Percentiles rank a stretch among this genome's conserved stretches.
Conservation (phyloP, 2,329 filamentous ascomycete species). For the Didymella pomorum region DNA sequence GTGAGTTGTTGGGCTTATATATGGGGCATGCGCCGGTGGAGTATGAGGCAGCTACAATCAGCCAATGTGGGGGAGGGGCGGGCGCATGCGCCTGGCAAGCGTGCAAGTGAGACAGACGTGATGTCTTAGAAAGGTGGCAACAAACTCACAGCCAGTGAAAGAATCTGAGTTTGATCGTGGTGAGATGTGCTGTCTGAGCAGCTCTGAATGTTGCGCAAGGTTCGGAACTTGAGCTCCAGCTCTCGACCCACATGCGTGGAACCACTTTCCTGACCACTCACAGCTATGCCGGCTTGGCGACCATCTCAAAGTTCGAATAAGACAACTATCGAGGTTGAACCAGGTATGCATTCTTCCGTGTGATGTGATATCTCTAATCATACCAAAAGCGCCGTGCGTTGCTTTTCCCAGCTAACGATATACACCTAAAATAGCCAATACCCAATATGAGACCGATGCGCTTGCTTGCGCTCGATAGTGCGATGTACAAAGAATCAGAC, state of each 20-base stretch:
- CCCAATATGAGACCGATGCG: constrained; percentile 17
- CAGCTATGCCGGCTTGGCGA: constrained; percentile 1
- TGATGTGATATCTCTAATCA: constrained; percentile 23
- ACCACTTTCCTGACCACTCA: constrained; percentile 10
- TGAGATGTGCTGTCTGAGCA: background rate
- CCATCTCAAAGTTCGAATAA: background rate
- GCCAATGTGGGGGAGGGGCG: constrained; percentile 22
- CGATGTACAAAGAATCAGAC: constrained; percentile 22
- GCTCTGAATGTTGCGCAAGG: constrained; percentile 4
- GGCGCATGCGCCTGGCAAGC: background rate
- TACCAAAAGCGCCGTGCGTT: constrained; percentile 27
- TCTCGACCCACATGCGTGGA: constrained; percentile 12
- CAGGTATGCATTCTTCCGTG: background rate
- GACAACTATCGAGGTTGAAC: background rate
- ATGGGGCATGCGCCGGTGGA: background rate
- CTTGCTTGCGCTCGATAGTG: constrained; percentile 10
- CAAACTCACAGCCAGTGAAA: background rate
- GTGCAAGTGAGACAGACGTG: background rate
- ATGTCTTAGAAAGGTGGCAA: too few species aligned
- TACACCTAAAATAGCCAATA: constrained; percentile 17
- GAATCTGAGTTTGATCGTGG: background rate
- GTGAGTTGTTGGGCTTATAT: constrained; percentile 1
- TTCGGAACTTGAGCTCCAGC: constrained; percentile 11
- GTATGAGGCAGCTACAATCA: constrained; percentile 7
- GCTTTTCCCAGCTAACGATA: constrained; percentile 35